phyloP scores from a whole-genome alignment of 257 asterid genomes.

The Solanum pimpinellifolium region DNA sequence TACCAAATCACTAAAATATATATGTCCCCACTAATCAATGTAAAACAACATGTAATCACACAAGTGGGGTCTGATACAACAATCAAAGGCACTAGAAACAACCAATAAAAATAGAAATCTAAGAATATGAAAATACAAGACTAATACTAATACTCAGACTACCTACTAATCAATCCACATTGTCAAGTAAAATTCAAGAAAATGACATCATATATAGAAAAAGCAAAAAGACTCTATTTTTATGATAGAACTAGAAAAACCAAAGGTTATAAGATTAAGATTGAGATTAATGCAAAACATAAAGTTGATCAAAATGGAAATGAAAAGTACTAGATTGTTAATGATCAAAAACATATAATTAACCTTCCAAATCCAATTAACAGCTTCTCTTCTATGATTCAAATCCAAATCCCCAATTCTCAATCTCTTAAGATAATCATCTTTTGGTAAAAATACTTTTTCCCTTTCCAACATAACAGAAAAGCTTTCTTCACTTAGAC shows the following conservation, averaged over 20 bases:
- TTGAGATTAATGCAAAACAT: not conserved
- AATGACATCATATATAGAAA: not conserved
- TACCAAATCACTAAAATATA: not conserved
- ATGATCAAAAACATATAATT: not conserved
- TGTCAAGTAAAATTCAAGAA: not conserved
- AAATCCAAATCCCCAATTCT: slow-evolving; percentile 62
- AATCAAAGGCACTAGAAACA: not conserved
- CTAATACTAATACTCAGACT: not conserved
- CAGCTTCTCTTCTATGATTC: slow-evolving; percentile 46
- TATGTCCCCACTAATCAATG: not conserved
- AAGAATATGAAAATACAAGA: not conserved
- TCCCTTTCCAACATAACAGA: slow-evolving; percentile 50
- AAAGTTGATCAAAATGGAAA: not conserved
- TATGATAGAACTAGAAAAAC: not conserved
- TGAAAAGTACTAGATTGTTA: not conserved
- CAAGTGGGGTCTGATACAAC: not conserved
- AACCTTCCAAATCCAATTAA: slow-evolving; percentile 87
- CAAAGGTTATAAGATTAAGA: not conserved
- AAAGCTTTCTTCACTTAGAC: slow-evolving; percentile 33
- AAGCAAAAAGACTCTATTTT: not conserved
- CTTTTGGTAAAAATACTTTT: slow-evolving; percentile 33
- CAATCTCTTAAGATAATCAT: slow-evolving; percentile 58
- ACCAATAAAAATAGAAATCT: not conserved
- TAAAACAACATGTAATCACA: not conserved
- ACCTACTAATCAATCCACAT: not conserved